Percentiles rank a stretch among this genome's conserved stretches.
These are phyloP conservation scores for Cyberlindnera veronae DNA, from an alignment of 805 yeast species.

Conservation along the genomic window DNA sequence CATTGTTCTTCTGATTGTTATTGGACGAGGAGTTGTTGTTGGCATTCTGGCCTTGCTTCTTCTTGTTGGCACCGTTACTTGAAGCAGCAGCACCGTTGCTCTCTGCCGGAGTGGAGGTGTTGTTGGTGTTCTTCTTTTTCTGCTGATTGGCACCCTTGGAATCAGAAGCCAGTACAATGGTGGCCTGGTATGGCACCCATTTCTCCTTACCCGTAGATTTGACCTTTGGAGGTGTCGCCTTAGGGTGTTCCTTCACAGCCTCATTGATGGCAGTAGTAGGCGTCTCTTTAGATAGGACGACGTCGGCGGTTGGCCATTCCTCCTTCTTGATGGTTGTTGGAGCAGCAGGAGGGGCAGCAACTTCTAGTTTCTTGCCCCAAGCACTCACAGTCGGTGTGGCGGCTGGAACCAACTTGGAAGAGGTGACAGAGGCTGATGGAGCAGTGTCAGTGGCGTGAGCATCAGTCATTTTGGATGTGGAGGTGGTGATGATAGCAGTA, in stretches of 20 bases:
- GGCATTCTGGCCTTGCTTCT: constrained; percentile 2
- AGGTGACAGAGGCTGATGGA: constrained; percentile 7
- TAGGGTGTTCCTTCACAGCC: constrained; percentile 2
- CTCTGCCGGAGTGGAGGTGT: too few species aligned
- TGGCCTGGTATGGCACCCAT: constrained; percentile 65
- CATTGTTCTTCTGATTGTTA: constrained; percentile 5
- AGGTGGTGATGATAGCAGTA: too few species aligned
- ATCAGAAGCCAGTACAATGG: constrained; percentile 37
- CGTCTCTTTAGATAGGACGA: constrained; percentile 10
- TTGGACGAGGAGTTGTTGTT: constrained; percentile 11
- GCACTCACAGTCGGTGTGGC: constrained; percentile 27
- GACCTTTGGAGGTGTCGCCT: constrained; percentile 12
- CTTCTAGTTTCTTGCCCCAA: constrained; percentile 22
- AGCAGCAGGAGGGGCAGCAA: constrained; percentile 2
- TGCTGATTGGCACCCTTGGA: constrained; percentile 7
- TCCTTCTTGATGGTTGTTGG: constrained; percentile 10
- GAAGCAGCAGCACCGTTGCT: too few species aligned
- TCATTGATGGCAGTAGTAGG: background rate
- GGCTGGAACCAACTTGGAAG: constrained; percentile 27
- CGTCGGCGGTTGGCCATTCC: constrained; percentile 25
- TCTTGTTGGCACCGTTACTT: constrained; percentile 5
- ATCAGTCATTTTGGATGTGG: constrained; percentile 3
- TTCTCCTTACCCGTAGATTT: constrained; percentile 45
- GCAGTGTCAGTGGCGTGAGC: background rate
- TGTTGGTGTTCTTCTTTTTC: constrained; percentile 6